Evolutionary conservation across 345 rosid species (phyloP).

Genomic region (Atalantia buxifolia): DNA sequence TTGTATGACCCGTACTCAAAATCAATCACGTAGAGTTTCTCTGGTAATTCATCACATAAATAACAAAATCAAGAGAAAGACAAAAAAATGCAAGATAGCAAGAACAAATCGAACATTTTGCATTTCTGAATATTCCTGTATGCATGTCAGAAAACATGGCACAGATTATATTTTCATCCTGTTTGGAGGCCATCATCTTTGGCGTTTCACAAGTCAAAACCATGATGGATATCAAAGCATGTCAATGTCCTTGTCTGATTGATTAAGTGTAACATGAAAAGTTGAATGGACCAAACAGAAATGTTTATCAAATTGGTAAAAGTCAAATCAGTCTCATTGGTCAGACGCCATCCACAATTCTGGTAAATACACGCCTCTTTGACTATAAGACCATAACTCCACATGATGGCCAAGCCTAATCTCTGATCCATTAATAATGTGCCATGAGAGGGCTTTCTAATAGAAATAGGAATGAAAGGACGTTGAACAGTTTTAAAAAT

Average conservation of each 20-base stretch:
- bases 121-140: not conserved
- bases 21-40: conserved; percentile 83
- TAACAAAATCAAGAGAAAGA: conserved; percentile 14
- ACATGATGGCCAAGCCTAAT: not conserved
- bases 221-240: not conserved
- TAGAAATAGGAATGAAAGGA: not conserved
- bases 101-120: not conserved
- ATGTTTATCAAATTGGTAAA: not conserved
- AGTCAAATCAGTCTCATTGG: not conserved
- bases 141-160: conserved; percentile 6
- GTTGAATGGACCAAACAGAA: not conserved
- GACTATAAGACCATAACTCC: not conserved
- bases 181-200: not conserved
- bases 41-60: conserved; percentile 37
- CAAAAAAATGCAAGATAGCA: not conserved
- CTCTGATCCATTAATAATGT: not conserved
- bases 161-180: not conserved
- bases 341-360: not conserved
- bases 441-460: not conserved
- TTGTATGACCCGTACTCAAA: conserved; percentile 95
- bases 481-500: not conserved
- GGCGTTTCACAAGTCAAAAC: not conserved
- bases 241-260: not conserved
- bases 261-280: not conserved
- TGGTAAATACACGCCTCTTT: not conserved